These are phyloP conservation scores for Trametes versicolor DNA, from an alignment of 1,284 basidiomycete species.

Conservation along the genomic window DNA sequence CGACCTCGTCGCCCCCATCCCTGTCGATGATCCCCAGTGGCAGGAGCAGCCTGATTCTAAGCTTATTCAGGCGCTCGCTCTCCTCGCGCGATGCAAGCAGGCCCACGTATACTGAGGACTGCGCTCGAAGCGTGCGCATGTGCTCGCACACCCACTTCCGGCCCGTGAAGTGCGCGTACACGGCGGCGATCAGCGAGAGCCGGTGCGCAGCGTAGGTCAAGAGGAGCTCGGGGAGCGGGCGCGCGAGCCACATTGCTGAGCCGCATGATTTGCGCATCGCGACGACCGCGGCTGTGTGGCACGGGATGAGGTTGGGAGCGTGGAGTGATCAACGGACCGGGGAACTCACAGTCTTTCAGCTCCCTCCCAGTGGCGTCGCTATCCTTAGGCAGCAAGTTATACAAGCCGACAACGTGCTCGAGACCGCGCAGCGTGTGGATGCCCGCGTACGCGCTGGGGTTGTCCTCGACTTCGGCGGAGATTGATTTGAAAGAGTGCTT, in stretches of 20 bases:
- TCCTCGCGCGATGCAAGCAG: conserved; percentile 33
- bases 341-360: conserved; percentile 42
- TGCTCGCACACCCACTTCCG: conserved; percentile 43
- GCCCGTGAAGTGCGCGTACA: conserved; percentile 48
- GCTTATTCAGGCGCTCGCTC: conserved; percentile 24
- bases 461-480: neutral
- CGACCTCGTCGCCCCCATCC: neutral
- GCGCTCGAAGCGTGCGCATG: conserved; percentile 22
- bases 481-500: conserved; percentile 10
- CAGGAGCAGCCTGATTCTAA: conserved; percentile 33
- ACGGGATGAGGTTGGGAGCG: no score
- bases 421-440: conserved; percentile 17
- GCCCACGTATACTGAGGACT: conserved; percentile 37
- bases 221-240: conserved; percentile 51
- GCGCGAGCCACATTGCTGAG: conserved; percentile 46
- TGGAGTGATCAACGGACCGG: neutral
- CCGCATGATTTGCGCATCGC: conserved; percentile 49
- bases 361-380: neutral
- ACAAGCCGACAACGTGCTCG: conserved; percentile 2
- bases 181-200: conserved; percentile 49
- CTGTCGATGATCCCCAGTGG: conserved; percentile 33
- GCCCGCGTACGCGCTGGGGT: conserved; percentile 14
- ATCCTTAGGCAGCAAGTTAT: conserved; percentile 2
- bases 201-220: conserved; percentile 54
- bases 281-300: conserved; percentile 50